These are phyloP conservation scores for Bisporella sp. DNA, from an alignment of 2,329 filamentous ascomycete genomes.

Conservation along the genomic window DNA sequence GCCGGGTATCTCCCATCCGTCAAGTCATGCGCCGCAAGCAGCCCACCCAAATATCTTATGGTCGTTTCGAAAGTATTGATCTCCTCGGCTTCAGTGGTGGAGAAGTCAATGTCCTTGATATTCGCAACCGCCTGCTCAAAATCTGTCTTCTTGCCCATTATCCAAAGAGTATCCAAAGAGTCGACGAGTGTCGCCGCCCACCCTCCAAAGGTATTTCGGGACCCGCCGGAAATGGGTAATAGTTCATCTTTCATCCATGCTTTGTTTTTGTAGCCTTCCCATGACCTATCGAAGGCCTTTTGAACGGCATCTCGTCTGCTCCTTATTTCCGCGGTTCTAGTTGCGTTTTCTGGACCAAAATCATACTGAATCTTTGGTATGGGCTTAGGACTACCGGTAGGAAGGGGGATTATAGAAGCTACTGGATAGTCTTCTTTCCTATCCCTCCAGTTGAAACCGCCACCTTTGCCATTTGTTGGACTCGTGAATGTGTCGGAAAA, in stretches of 20 bases:
- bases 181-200: slow-evolving; percentile 87
- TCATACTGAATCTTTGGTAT: slow-evolving; percentile 18
- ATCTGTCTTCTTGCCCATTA: slow-evolving; percentile 70
- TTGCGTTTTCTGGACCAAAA: slow-evolving; percentile 8
- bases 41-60: slow-evolving; percentile 31
- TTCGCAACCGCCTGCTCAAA: slow-evolving; percentile 58
- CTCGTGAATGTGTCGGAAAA: neutral
- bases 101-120: slow-evolving; percentile 49
- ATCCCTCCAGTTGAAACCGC: neutral
- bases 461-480: neutral
- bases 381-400: neutral
- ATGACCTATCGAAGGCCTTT: slow-evolving; percentile 37
- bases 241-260: slow-evolving; percentile 87
- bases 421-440: slow-evolving; percentile 4
- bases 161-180: slow-evolving; percentile 73
- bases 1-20: slow-evolving; percentile 13
- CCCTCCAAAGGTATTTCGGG: slow-evolving; percentile 75
- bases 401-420: slow-evolving; percentile 5
- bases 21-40: slow-evolving; percentile 31
- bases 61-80: slow-evolving; percentile 33
- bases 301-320: slow-evolving; percentile 13
- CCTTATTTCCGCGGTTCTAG: slow-evolving; percentile 8
- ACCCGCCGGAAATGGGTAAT: slow-evolving; percentile 57
- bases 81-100: slow-evolving; percentile 6
- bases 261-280: slow-evolving; percentile 71